phyloP scores from a whole-genome alignment of 2,329 filamentous ascomycete genomes.

The Diaporthe ampelina region DNA sequence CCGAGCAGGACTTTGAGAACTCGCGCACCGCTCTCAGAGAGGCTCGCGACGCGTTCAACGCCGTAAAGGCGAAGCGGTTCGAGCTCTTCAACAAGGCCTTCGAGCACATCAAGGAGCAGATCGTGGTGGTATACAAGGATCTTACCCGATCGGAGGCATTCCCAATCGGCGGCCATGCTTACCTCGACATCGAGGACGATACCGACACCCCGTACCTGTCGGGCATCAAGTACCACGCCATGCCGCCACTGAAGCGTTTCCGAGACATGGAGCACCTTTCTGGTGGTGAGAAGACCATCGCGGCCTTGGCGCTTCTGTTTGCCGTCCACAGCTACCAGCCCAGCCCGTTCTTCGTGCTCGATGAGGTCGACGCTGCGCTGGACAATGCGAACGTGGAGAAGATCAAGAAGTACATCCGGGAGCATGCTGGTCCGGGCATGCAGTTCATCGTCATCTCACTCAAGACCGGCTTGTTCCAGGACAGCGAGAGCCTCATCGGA shows the following conservation, averaged over 20 bases:
- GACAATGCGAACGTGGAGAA: conserved; percentile 97
- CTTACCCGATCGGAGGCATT: conserved; percentile 92
- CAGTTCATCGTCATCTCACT: conserved; percentile 98
- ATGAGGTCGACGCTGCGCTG: conserved; percentile 98
- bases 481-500: conserved; percentile 94
- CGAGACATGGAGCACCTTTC: conserved; percentile 99
- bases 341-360: conserved; percentile 95
- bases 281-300: conserved; percentile 99
- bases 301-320: conserved; percentile 94
- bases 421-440: conserved; percentile 96
- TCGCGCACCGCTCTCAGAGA: conserved; percentile 80
- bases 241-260: conserved; percentile 98
- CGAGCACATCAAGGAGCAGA: conserved; percentile 93
- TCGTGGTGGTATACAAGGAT: conserved; percentile 93
- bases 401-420: conserved; percentile 95
- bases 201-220: conserved; percentile 96
- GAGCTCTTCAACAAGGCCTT: conserved; percentile 97
- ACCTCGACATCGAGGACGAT: conserved; percentile 93
- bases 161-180: conserved; percentile 89
- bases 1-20: conserved; percentile 90
- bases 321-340: conserved; percentile 97
- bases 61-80: conserved; percentile 84
- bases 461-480: conserved; percentile 95
- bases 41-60: conserved; percentile 86
- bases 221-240: conserved; percentile 98